Conservation (phyloP, 331 rosid genomes). For the Quercus phellos region DNA sequence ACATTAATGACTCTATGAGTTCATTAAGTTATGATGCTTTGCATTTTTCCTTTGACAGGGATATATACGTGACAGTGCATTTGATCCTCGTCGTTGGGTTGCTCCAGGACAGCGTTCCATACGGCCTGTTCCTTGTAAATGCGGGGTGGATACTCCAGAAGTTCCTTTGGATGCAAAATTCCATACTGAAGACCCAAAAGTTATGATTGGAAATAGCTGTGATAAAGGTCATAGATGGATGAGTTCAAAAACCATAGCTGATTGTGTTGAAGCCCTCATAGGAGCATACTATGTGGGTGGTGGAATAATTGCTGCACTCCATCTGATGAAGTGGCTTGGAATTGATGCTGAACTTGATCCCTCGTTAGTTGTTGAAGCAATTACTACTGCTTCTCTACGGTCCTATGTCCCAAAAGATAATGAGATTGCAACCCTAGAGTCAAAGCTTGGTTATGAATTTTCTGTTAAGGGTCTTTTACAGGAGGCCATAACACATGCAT, state of each 20-base stretch:
- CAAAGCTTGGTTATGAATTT: slow-evolving; percentile 65
- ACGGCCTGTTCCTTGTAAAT: slow-evolving; percentile 56
- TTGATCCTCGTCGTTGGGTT: slow-evolving; percentile 96
- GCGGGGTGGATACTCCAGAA: slow-evolving; percentile 74
- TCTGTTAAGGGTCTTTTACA: slow-evolving; percentile 72
- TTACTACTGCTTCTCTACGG: slow-evolving; percentile 53
- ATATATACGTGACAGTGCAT: slow-evolving; percentile 72
- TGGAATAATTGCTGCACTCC: slow-evolving; percentile 69
- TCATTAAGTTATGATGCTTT: not conserved
- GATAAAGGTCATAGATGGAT: slow-evolving; percentile 92
- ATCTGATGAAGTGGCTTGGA: slow-evolving; percentile 78
- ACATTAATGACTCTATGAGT: not conserved
- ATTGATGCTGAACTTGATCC: slow-evolving; percentile 65
- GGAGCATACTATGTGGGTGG: slow-evolving; percentile 85
- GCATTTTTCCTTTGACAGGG: slow-evolving; percentile 45
- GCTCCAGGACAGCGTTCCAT: slow-evolving; percentile 78
- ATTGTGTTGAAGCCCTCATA: slow-evolving; percentile 89
- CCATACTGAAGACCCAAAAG: slow-evolving; percentile 58
- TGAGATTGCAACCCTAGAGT: slow-evolving; percentile 60
- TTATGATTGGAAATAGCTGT: slow-evolving; percentile 76
- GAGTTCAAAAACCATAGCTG: slow-evolving; percentile 80
- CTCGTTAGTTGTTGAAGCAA: slow-evolving; percentile 58
- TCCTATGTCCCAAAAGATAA: slow-evolving; percentile 43
- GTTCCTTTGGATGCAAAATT: slow-evolving; percentile 69
- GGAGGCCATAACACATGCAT: slow-evolving; percentile 78